Percentiles rank a stretch among this genome's conserved stretches.
Conservation (phyloP, 31 red algal genomes). For the Odonthalia washingtoniensis region DNA sequence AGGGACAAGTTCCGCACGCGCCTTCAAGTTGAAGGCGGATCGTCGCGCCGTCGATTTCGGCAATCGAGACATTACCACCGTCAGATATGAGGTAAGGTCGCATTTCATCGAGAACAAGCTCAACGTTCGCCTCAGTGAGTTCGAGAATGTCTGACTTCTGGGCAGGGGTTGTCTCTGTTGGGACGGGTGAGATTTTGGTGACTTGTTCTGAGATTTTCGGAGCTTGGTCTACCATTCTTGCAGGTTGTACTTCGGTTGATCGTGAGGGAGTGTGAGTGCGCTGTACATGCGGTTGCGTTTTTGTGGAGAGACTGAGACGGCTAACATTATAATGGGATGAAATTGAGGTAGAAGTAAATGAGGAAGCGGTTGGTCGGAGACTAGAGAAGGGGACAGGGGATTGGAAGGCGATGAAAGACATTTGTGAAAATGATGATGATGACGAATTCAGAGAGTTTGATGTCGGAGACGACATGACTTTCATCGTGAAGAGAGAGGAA, state of each 20-base stretch:
- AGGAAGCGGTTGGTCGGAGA: too few relatives aligned
- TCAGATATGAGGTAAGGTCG: conserved; percentile 99
- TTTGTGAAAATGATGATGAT: too few relatives aligned
- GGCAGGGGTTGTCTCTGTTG: conserved; percentile 25
- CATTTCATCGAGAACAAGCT: conserved; percentile 94
- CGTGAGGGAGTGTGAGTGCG: too few relatives aligned
- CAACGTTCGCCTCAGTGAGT: conserved; percentile 83
- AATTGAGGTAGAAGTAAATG: too few relatives aligned
- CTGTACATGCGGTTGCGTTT: too few relatives aligned
- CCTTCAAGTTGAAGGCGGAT: conserved; percentile 91
- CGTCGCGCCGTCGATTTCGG: conserved; percentile 95
- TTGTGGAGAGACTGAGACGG: too few relatives aligned
- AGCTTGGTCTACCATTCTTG: background rate
- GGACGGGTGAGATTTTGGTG: conserved; percentile 65
- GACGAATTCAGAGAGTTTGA: too few relatives aligned
- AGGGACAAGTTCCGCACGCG: conserved; percentile 91
- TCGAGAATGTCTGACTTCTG: conserved; percentile 44
- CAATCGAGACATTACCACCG: conserved; percentile 93
- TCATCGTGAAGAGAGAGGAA: too few relatives aligned
- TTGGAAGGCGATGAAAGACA: too few relatives aligned
- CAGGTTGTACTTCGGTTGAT: background rate
- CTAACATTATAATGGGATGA: too few relatives aligned
- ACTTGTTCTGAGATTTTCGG: background rate
- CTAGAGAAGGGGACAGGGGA: too few relatives aligned
- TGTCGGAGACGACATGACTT: too few relatives aligned